These are phyloP conservation scores for Uronychia setigera DNA, from an alignment of 73 alveolate species.

Conservation along the genomic window DNA sequence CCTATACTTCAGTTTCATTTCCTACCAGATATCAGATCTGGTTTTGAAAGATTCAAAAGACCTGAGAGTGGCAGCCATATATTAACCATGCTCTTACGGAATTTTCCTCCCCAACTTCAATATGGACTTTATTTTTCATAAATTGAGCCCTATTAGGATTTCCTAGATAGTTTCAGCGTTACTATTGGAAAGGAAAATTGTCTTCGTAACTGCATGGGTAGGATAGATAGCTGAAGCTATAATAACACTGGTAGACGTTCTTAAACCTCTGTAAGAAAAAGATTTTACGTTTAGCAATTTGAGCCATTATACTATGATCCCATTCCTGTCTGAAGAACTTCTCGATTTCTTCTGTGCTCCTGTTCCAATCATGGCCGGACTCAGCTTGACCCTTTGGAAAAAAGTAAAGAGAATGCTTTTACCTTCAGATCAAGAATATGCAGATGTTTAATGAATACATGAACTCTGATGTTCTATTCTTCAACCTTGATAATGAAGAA, in stretches of 20 bases:
- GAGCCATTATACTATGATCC: neutral
- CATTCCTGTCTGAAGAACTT: neutral
- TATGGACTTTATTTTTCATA: neutral
- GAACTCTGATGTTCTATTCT: neutral
- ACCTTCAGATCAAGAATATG: neutral
- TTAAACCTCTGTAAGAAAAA: neutral
- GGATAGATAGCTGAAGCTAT: neutral
- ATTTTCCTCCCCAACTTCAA: neutral
- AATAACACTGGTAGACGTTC: neutral
- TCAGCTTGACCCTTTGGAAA: neutral
- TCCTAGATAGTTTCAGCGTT: neutral
- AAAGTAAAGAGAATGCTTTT: neutral
- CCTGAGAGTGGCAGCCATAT: neutral
- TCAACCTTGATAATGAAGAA: neutral
- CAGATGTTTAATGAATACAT: neutral
- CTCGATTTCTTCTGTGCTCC: neutral
- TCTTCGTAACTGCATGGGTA: neutral
- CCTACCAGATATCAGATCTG: neutral
- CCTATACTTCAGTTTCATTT: neutral
- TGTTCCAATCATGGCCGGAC: neutral
- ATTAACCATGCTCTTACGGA: neutral
- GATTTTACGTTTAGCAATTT: neutral
- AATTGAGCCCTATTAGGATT: neutral
- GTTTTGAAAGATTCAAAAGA: neutral
- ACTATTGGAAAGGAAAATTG: neutral